phyloP scores from a whole-genome alignment of 1,284 basidiomycete genomes.

The Naganishia sp. region DNA sequence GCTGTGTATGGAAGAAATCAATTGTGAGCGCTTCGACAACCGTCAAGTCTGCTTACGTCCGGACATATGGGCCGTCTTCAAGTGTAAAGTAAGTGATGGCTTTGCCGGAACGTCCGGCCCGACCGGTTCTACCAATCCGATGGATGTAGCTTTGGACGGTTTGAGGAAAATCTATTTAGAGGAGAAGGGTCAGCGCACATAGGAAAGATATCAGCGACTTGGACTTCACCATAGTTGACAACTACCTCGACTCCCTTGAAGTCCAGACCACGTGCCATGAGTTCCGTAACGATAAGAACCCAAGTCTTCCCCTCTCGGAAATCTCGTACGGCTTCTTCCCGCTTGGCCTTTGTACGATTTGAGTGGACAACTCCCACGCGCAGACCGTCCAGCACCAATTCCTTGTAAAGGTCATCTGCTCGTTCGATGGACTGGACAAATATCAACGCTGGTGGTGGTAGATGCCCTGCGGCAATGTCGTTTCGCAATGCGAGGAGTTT shows the following conservation, averaged over 20 bases:
- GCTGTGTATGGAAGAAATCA: slow-evolving; percentile 54
- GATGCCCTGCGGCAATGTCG: slow-evolving; percentile 72
- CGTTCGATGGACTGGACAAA: slow-evolving; percentile 92
- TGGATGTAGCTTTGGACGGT: slow-evolving; percentile 94
- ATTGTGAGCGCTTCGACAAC: neutral
- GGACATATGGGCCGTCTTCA: slow-evolving; percentile 86
- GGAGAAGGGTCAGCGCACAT: neutral
- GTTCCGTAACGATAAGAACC: slow-evolving; percentile 90
- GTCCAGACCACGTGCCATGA: slow-evolving; percentile 96
- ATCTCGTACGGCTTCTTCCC: slow-evolving; percentile 77
- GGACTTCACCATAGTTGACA: slow-evolving; percentile 70
- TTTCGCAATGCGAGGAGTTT: slow-evolving; percentile 83
- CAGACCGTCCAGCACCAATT: slow-evolving; percentile 78
- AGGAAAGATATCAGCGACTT: slow-evolving; percentile 34
- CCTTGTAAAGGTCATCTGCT: slow-evolving; percentile 84
- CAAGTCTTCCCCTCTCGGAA: slow-evolving; percentile 87
- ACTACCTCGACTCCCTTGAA: slow-evolving; percentile 94
- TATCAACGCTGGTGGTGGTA: slow-evolving; percentile 87
- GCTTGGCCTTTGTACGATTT: slow-evolving; percentile 78
- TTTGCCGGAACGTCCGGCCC: slow-evolving; percentile 85
- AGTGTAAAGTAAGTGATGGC: slow-evolving; percentile 95
- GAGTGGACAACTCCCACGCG: slow-evolving; percentile 92
- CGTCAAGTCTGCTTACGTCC: slow-evolving; percentile 63
- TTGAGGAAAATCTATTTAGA: slow-evolving; percentile 75
- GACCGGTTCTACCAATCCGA: slow-evolving; percentile 91